Base-by-base conservation (phyloP, 129 eudicot genomes). In the Chrysanthemum makinoi region DNA sequence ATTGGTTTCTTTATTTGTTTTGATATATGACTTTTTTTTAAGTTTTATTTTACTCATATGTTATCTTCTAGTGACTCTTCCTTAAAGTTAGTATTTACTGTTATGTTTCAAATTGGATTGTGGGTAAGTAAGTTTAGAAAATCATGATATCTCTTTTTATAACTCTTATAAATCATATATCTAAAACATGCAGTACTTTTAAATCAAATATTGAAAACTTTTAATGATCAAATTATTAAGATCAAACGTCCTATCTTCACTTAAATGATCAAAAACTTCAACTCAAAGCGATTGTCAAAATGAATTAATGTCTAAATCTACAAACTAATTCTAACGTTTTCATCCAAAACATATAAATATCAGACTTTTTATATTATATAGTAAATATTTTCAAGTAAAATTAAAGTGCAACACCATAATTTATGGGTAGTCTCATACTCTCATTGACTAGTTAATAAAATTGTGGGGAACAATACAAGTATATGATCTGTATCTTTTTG, bases 341-440 rank as follows among this genome's bases (percentile, higher is more conserved):
- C 28, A 26, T 26, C 28, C 28, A 0, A 30, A 30, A 30, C 6
- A 35, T 35, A 35, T 39, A 39, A 39, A 39, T 39, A 39, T 39
- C 44, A 39, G 46, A 6, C 46, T 39, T 39, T 2, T 15, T 52
- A 52, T 52, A 52, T 52, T 15, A 15, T 13, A 10, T 51, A 2
- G 15, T 51, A 51, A 14, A 51, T 13, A n/a, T 51, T 13, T 51
- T 51, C 56, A n/a, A 51, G 46, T 39, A 39, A 39, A 39, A 5
- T 39, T 0, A 48, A 47, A 47, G 18, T 48, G 43, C 22, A 20
- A 5, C 19, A 49, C 56, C 72, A 66, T 66, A 66, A 13, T 68
- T 6, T 71, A 39, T 71, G 57, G 15, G 54, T 71, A 15, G 44
- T 44, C 66, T 58, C 46, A 43, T 71, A 15, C 10, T 44, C 66